Evolutionary conservation across 805 yeast genomes (phyloP).

Genomic region (Myxozyma monticola): DNA sequence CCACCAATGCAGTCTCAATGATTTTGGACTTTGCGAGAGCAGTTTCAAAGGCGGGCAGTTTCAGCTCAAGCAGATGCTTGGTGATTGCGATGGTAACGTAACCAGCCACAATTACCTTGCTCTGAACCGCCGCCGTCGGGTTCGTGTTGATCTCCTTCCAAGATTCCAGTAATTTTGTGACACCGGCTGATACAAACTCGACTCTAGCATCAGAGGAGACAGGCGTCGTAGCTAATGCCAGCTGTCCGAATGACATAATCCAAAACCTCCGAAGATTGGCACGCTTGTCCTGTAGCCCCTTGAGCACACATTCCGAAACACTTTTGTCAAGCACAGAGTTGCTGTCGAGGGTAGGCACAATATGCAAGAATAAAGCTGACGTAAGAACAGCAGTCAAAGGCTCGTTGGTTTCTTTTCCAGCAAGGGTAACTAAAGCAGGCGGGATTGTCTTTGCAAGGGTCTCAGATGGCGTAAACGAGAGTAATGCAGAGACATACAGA

Average conservation of each 20-base stretch:
- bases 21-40: slow-evolving; percentile 13
- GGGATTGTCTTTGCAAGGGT: slow-evolving; percentile 45
- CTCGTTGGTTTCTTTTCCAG: slow-evolving; percentile 78
- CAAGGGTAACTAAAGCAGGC: slow-evolving; percentile 49
- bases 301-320: slow-evolving; percentile 41
- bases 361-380: slow-evolving; percentile 51
- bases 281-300: slow-evolving; percentile 69
- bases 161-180: slow-evolving; percentile 38
- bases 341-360: slow-evolving; percentile 38
- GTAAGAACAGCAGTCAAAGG: slow-evolving; percentile 52
- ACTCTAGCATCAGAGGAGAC: slow-evolving; percentile 2
- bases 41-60: slow-evolving; percentile 34
- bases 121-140: slow-evolving; percentile 56
- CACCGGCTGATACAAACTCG: slow-evolving; percentile 31
- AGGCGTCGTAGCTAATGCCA: slow-evolving; percentile 31
- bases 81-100: slow-evolving; percentile 47
- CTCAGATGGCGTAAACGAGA: slow-evolving; percentile 36
- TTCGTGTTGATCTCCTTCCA: slow-evolving; percentile 50
- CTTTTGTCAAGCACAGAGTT: slow-evolving; percentile 35
- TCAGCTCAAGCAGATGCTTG: slow-evolving; percentile 27
- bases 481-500: slow-evolving; percentile 50
- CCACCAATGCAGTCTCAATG: slow-evolving; percentile 35
- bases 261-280: slow-evolving; percentile 64
- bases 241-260: slow-evolving; percentile 54
- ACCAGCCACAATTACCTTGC: slow-evolving; percentile 54